Percentiles rank a stretch among this genome's conserved stretches.
These are phyloP conservation scores for Aspergillus sclerotialis DNA, from an alignment of 2,329 filamentous ascomycete genomes.

Conservation along the genomic window DNA sequence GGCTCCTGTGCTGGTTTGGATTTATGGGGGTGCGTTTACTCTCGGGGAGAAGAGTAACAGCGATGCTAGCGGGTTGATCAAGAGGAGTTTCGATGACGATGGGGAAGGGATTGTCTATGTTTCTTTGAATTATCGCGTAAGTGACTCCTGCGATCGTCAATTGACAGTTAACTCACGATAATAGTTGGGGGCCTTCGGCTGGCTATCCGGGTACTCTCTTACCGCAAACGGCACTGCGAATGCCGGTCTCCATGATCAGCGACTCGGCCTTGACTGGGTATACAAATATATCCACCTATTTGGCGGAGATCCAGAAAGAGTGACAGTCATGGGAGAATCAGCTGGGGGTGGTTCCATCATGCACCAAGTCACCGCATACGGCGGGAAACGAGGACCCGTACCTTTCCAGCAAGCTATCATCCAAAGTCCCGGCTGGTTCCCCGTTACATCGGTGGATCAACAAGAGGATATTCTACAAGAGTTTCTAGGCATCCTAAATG, in stretches of 20 bases:
- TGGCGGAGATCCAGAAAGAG: slow-evolving; percentile 45
- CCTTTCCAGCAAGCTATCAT: slow-evolving; percentile 35
- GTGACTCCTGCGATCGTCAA: slow-evolving; percentile 4
- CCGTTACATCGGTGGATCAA: slow-evolving; percentile 22
- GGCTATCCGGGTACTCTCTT: slow-evolving; percentile 39
- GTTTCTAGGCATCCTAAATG: slow-evolving; percentile 38
- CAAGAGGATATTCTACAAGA: slow-evolving; percentile 34
- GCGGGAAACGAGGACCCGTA: slow-evolving; percentile 34
- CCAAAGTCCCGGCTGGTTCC: slow-evolving; percentile 38
- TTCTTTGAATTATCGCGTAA: slow-evolving; percentile 40
- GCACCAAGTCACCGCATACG: slow-evolving; percentile 50
- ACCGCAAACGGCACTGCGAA: slow-evolving; percentile 41
- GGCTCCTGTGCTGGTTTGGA: slow-evolving; percentile 35
- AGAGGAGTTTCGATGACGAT: slow-evolving; percentile 33
- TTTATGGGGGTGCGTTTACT: slow-evolving; percentile 46
- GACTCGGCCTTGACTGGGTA: slow-evolving; percentile 53
- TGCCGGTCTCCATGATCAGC: slow-evolving; percentile 47
- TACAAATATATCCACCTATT: slow-evolving; percentile 48
- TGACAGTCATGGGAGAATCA: slow-evolving; percentile 40
- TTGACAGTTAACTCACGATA: slow-evolving; percentile 3
- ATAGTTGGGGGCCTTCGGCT: slow-evolving; percentile 44
- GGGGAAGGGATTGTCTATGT: slow-evolving; percentile 41
- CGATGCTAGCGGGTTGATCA: slow-evolving; percentile 34
- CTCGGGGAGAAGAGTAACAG: slow-evolving; percentile 29
- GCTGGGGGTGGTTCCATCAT: slow-evolving; percentile 49